Evolutionary conservation across 352 stramenopile genomes (phyloP).

Genomic region (Globisporangium okanoganense): DNA sequence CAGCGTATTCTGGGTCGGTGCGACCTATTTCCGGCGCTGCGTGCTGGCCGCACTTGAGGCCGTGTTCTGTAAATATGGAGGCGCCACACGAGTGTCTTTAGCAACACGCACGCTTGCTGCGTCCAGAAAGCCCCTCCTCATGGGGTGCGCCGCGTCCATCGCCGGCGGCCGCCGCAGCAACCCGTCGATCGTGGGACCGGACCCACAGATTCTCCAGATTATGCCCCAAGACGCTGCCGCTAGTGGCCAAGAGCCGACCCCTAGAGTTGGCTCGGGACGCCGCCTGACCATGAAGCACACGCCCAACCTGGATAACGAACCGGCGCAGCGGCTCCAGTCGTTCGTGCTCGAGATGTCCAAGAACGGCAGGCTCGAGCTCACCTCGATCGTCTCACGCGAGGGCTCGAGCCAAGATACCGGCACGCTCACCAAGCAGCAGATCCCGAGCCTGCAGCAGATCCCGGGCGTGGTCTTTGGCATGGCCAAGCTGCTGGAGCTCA

Average conservation of each 20-base stretch:
- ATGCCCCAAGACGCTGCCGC: not conserved
- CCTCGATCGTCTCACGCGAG: slow-evolving; percentile 44
- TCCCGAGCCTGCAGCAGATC: slow-evolving; percentile 45
- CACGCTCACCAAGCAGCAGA: slow-evolving; percentile 47
- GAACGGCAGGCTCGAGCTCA: slow-evolving; percentile 54
- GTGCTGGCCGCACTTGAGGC: not conserved
- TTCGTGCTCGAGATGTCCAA: slow-evolving; percentile 54
- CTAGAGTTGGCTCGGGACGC: not conserved
- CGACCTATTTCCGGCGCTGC: not conserved
- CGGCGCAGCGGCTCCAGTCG: slow-evolving; percentile 26
- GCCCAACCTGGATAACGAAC: slow-evolving; percentile 22
- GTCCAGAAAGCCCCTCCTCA: not conserved
- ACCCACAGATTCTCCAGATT: slow-evolving; percentile 3
- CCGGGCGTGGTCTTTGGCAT: slow-evolving; percentile 60
- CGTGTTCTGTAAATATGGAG: not conserved
- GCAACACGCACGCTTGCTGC: not conserved
- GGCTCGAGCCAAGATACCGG: slow-evolving; percentile 29
- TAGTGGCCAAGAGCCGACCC: not conserved
- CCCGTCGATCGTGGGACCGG: slow-evolving; percentile 1
- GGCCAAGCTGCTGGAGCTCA: slow-evolving; percentile 53
- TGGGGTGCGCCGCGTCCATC: slow-evolving; percentile 28
- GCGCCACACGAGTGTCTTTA: not conserved
- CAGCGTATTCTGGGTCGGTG: no score
- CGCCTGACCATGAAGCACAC: slow-evolving; percentile 27
- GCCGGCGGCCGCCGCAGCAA: not conserved